Base-by-base conservation (phyloP, 495 filamentous ascomycete species). In the Chaetomium fimeti region DNA sequence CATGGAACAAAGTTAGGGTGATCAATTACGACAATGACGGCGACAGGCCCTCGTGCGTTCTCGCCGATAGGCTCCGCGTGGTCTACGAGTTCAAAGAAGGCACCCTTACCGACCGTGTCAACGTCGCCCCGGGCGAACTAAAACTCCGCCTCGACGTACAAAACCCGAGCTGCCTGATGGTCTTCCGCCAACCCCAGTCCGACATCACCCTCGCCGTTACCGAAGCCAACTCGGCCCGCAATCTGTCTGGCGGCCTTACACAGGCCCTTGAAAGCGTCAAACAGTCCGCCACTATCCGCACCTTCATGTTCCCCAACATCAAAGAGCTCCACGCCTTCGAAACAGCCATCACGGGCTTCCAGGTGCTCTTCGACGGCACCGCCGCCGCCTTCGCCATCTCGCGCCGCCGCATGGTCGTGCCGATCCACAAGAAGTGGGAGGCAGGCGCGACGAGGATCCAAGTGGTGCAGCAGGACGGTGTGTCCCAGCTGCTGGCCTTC, bases 341-440 rank as follows among this genome's bases (percentile, higher is more conserved):
- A 74, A 78, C 76, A 20, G 86, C 90, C 18, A 76, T 95, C 45
- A 95, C 91, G 2, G 90, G 91, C 1, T 94, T 88, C 76, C 72
- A 76, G 24, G 88, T 93, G 3, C 77, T 89, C 4, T 95, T 87
- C 66, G 91, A 95, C 69, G 86, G 87, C 42, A 75, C 88, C 49
- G 91, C 89, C 12, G 78, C 84, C 0, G 87, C 83, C 5, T 91
- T 95, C 68, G 84, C 87, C 63, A 94, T 96, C 61, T 87, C 91
- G 3, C 89, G 91, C n/a, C 84, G 90, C 49, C 84, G 90, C 63
- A 91, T 89, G 84, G 88, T 94, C 25, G 89, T 93, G n/a, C 91
- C 90, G 0, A 91, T 93, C 56, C 87, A 92, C 75, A 95, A 96
- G 77, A 92, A 90, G 72, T 93, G 91, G 90, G 90, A 93, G 69